Percentiles rank a stretch among this genome's conserved stretches.
Evolutionary conservation across 1,139 yeast species (phyloP).

Genomic region (Kazachstania sp.): DNA sequence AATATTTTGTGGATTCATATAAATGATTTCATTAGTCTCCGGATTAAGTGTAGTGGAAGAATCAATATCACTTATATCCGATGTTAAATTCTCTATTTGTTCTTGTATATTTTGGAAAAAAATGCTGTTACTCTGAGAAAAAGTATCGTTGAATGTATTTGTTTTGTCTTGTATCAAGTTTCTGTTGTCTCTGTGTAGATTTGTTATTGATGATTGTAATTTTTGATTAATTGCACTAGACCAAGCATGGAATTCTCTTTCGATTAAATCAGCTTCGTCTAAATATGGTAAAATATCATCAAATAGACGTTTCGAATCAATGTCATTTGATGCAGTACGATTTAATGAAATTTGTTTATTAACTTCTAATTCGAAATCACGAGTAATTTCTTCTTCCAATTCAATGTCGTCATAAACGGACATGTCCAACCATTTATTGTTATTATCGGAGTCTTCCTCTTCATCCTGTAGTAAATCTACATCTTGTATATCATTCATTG

Average conservation of each 20-base stretch:
- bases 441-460: background rate
- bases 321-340: too few relatives aligned
- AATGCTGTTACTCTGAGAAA: background rate
- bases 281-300: background rate
- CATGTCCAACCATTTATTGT: background rate
- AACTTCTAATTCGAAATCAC: background rate
- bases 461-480: background rate
- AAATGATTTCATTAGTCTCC: constrained; percentile 34
- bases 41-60: constrained; percentile 40
- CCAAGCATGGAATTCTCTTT: constrained; percentile 11
- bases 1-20: constrained; percentile 22
- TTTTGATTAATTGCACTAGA: constrained; percentile 2
- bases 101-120: background rate
- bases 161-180: constrained; percentile 34
- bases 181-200: constrained; percentile 31
- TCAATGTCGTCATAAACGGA: background rate
- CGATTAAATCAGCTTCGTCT: background rate
- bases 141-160: constrained; percentile 35
- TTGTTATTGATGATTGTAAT: constrained; percentile 4
- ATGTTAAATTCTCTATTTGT: background rate
- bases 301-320: background rate
- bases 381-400: background rate
- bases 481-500: background rate
- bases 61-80: constrained; percentile 41
- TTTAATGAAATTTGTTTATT: background rate